phyloP scores from a whole-genome alignment of 805 yeast species.

The Kazachstania psychrophila region DNA sequence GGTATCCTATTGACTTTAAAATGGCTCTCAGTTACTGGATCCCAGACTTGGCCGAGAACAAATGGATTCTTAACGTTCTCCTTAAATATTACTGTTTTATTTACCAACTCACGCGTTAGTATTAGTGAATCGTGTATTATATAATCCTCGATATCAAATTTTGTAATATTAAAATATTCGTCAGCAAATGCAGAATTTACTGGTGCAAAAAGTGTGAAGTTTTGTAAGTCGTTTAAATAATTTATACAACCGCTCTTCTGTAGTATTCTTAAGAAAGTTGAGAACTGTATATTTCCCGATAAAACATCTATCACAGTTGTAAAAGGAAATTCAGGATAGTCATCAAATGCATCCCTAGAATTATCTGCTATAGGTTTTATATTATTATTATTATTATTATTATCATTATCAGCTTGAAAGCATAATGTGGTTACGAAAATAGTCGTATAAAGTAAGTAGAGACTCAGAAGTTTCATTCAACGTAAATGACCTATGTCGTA shows the following conservation, averaged over 20 bases:
- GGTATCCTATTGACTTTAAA: slow-evolving; percentile 13
- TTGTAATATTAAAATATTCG: slow-evolving; percentile 1
- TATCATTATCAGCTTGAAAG: too few species aligned
- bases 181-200: slow-evolving; percentile 62
- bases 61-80: slow-evolving; percentile 16
- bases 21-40: background rate
- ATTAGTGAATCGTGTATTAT: slow-evolving; percentile 32
- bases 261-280: slow-evolving; percentile 48
- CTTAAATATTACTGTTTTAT: slow-evolving; percentile 7
- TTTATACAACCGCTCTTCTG: slow-evolving; percentile 61
- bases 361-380: too few species aligned
- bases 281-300: slow-evolving; percentile 59
- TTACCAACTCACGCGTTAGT: slow-evolving; percentile 11
- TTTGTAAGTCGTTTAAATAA: slow-evolving; percentile 44
- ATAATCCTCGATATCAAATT: slow-evolving; percentile 21
- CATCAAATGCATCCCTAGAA: slow-evolving; percentile 2
- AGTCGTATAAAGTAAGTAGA: too few species aligned
- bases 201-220: slow-evolving; percentile 74
- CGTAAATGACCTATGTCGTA: too few species aligned
- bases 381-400: too few species aligned
- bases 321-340: slow-evolving; percentile 20
- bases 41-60: slow-evolving; percentile 10
- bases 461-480: too few species aligned
- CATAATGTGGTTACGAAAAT: too few species aligned
- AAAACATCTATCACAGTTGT: slow-evolving; percentile 56